Evolutionary conservation across 2,329 filamentous ascomycete species (phyloP).

Genomic region (Clarireedia paspali): DNA sequence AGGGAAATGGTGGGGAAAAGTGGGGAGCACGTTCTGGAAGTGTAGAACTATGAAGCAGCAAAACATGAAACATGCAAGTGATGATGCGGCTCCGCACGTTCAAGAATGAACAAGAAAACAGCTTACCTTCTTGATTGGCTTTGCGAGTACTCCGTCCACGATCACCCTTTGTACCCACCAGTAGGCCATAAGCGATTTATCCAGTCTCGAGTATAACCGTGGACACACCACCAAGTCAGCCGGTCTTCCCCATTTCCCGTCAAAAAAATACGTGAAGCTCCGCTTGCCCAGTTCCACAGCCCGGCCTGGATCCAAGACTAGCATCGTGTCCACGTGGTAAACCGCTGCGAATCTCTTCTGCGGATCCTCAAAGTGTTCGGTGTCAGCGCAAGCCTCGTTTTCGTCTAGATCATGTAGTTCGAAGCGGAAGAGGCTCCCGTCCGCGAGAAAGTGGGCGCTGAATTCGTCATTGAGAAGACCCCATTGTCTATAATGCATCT

Average conservation of each 20-base stretch:
- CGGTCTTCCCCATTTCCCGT: background rate
- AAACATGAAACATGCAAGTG: too few relatives aligned
- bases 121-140: too few relatives aligned
- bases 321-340: background rate
- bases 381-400: background rate
- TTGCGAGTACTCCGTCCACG: background rate
- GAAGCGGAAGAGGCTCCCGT: background rate
- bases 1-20: too few relatives aligned
- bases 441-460: background rate
- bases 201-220: background rate
- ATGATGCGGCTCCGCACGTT: too few relatives aligned
- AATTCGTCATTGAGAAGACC: background rate
- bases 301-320: background rate
- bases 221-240: slow-evolving; percentile 1
- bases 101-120: too few relatives aligned
- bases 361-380: background rate
- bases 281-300: background rate
- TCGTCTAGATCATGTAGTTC: background rate
- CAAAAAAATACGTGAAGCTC: background rate
- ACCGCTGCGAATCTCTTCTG: background rate
- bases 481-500: background rate
- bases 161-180: background rate
- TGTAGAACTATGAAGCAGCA: too few relatives aligned
- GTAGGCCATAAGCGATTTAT: background rate
- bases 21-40: too few relatives aligned